Evolutionary conservation across 371 early-diverging fungal genomes (phyloP).

Genomic region (Capniomyces stellatus): DNA sequence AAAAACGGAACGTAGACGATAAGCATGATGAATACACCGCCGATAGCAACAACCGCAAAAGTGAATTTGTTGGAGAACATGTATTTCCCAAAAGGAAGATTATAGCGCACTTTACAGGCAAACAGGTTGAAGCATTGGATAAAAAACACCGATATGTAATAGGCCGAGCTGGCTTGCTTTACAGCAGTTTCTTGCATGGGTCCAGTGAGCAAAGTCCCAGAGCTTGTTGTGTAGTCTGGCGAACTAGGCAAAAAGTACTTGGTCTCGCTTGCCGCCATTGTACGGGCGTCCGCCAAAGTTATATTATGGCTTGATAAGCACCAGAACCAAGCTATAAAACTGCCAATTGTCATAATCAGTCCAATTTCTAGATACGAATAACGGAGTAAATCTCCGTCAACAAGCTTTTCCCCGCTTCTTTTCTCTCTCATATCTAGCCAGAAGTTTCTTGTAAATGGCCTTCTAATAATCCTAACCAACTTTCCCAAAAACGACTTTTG

Average conservation of each 20-base stretch:
- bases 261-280: conserved; percentile 30
- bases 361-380: conserved; percentile 86
- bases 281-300: conserved; percentile 32
- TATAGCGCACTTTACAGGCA: conserved; percentile 64
- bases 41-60: conserved; percentile 43
- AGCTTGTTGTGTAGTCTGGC: conserved; percentile 18
- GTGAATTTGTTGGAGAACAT: conserved; percentile 61
- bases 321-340: conserved; percentile 53
- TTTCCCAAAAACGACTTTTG: conserved; percentile 8
- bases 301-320: conserved; percentile 33
- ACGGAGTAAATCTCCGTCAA: conserved; percentile 59
- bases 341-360: conserved; percentile 55
- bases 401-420: conserved; percentile 63
- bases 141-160: conserved; percentile 52
- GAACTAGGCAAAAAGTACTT: conserved; percentile 32
- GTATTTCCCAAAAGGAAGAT: conserved; percentile 55
- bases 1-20: conserved; percentile 71
- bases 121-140: conserved; percentile 89
- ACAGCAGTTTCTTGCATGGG: conserved; percentile 33
- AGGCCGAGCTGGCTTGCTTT: conserved; percentile 45
- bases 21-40: conserved; percentile 36
- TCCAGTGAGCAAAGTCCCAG: conserved; percentile 25
- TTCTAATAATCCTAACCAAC: conserved; percentile 19
- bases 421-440: conserved; percentile 43
- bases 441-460: conserved; percentile 31